Percentiles rank a stretch among this genome's conserved stretches.
These are phyloP conservation scores for Pseudocercospora crystallina DNA, from an alignment of 2,329 filamentous ascomycete genomes.

Conservation along the genomic window DNA sequence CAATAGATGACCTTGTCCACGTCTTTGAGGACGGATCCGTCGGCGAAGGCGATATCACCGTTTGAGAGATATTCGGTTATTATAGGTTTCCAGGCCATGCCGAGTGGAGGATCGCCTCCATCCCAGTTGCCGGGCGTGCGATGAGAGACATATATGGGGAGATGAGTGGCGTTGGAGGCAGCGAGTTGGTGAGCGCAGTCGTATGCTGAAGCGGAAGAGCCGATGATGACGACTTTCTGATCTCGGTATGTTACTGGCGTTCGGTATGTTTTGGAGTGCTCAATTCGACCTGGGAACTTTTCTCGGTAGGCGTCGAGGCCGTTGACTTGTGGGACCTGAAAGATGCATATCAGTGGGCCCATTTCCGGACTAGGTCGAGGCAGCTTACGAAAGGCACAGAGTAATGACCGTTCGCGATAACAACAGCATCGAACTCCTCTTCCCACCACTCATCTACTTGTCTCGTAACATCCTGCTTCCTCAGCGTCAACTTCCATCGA, in stretches of 20 bases:
- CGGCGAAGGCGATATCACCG: conserved; percentile 30
- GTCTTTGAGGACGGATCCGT: conserved; percentile 26
- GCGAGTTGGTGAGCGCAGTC: conserved; percentile 31
- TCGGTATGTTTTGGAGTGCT: conserved; percentile 49
- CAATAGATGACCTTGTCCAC: conserved; percentile 36
- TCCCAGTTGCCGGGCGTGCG: conserved; percentile 54
- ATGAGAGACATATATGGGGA: conserved; percentile 55
- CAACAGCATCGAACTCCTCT: conserved; percentile 47
- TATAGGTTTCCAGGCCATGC: conserved; percentile 56
- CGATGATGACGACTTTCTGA: conserved; percentile 32
- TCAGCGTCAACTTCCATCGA: conserved; percentile 51
- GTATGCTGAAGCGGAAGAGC: conserved; percentile 36
- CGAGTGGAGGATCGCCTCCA: conserved; percentile 46
- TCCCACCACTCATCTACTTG: conserved; percentile 56
- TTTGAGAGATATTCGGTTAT: conserved; percentile 44
- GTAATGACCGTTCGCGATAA: conserved; percentile 38
- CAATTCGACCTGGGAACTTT: conserved; percentile 47
- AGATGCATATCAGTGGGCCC: too few species aligned
- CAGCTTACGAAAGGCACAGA: conserved; percentile 29
- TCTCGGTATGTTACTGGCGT: conserved; percentile 9
- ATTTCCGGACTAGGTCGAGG: too few species aligned
- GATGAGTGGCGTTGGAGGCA: conserved; percentile 19
- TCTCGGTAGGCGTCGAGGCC: conserved; percentile 56
- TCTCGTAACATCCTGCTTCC: conserved; percentile 46
- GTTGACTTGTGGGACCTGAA: conserved; percentile 44